Percentiles rank a stretch among this genome's conserved stretches.
These are phyloP conservation scores for Cutaneotrichosporon mucoides DNA, from an alignment of 1,284 basidiomycete genomes.

Conservation along the genomic window DNA sequence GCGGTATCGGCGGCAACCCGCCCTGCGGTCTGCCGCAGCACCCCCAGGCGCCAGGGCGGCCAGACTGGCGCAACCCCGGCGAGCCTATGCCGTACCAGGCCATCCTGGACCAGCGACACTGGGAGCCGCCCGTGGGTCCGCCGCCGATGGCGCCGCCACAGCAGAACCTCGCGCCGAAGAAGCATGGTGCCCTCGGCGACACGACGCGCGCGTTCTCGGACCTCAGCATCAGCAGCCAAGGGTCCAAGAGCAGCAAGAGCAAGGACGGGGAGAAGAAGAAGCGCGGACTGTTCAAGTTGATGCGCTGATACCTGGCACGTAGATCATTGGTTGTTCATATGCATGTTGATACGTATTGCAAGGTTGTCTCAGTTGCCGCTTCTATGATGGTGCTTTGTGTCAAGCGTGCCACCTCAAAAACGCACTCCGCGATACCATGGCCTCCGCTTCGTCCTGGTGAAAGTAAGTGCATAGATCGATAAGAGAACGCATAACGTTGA, in stretches of 20 bases:
- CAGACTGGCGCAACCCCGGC: constrained; percentile 58
- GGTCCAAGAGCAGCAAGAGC: constrained; percentile 28
- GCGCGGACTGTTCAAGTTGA: constrained; percentile 10
- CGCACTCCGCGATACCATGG: too few species aligned
- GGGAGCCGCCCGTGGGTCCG: constrained; percentile 47
- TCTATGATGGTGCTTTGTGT: too few species aligned
- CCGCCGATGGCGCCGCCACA: constrained; percentile 42
- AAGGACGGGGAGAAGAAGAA: constrained; percentile 54
- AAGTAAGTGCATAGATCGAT: too few species aligned
- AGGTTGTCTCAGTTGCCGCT: too few species aligned
- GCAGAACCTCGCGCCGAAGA: background rate
- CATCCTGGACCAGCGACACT: constrained; percentile 45
- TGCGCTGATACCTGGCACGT: too few species aligned
- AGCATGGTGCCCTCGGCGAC: constrained; percentile 5
- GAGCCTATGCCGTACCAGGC: constrained; percentile 64
- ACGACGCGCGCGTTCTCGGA: constrained; percentile 17
- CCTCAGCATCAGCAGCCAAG: constrained; percentile 16
- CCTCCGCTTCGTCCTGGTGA: too few species aligned
- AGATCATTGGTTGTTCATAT: too few species aligned
- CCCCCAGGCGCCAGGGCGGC: constrained; percentile 45
- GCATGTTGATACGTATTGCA: too few species aligned
- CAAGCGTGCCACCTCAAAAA: too few species aligned
- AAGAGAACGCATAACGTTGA: too few species aligned
- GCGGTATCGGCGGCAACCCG: constrained; percentile 62
- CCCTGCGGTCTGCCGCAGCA: constrained; percentile 63